phyloP scores from a whole-genome alignment of 331 rosid genomes.

The Prunus yedoensis region DNA sequence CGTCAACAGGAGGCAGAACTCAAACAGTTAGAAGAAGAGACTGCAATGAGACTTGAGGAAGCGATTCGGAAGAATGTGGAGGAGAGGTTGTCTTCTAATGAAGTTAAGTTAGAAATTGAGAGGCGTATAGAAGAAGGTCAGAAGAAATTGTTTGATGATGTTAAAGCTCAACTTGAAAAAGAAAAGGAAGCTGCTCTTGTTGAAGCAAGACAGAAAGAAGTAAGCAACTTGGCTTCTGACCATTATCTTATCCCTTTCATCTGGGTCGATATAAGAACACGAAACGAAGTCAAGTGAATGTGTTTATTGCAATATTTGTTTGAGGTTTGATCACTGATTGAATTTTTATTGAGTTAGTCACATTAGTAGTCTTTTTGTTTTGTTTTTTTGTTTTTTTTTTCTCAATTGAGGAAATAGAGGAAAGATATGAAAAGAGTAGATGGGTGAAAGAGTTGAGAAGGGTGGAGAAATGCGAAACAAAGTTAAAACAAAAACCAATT shows the following conservation, averaged over 20 bases:
- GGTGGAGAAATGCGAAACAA: not conserved
- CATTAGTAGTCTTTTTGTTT: not conserved
- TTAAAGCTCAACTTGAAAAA: conserved; percentile 63
- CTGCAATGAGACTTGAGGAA: conserved; percentile 68
- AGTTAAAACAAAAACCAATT: not conserved
- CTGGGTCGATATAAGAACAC: not conserved
- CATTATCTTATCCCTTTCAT: not conserved
- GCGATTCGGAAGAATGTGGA: conserved; percentile 64
- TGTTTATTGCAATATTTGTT: not conserved
- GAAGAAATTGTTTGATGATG: conserved; percentile 66
- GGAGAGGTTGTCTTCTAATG: conserved; percentile 64
- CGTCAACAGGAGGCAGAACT: conserved; percentile 64
- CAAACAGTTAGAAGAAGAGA: conserved; percentile 67
- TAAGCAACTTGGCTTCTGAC: conserved; percentile 29
- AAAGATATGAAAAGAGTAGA: not conserved
- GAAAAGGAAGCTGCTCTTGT: conserved; percentile 77
- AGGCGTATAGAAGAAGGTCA: conserved; percentile 69
- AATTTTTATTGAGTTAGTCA: no score
- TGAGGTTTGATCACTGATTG: no score
- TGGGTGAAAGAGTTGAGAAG: not conserved
- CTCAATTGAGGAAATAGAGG: not conserved
- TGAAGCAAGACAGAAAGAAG: conserved; percentile 85
- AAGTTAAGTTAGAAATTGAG: conserved; percentile 51
- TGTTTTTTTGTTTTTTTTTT: no score
- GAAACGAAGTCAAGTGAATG: not conserved